Percentiles rank a stretch among this genome's conserved stretches.
Evolutionary conservation across 441 rosid species (phyloP).

Genomic region (Biscutella laevigata): DNA sequence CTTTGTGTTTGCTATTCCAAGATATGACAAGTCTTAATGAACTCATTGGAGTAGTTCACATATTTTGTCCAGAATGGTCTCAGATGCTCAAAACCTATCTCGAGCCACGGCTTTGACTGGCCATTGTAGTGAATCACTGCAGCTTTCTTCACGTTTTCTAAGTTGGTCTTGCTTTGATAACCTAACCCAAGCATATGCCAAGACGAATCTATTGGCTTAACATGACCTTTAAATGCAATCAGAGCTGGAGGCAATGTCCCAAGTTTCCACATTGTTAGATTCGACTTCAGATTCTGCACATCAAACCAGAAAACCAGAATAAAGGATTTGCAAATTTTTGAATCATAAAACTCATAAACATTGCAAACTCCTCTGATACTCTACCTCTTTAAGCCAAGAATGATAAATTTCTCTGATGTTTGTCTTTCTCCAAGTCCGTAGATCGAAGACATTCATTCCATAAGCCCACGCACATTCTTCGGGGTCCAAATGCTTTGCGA

Average conservation of each 20-base stretch:
- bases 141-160: constrained; percentile 61
- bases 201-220: constrained; percentile 73
- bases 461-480: constrained; percentile 99
- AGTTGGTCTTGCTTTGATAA: constrained; percentile 68
- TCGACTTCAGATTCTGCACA: constrained; percentile 76
- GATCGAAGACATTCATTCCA: constrained; percentile 97
- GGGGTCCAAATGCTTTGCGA: constrained; percentile 67
- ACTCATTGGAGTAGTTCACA: constrained; percentile 88
- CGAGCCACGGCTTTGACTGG: constrained; percentile 95
- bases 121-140: constrained; percentile 98
- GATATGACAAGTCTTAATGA: constrained; percentile 82
- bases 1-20: constrained; percentile 40
- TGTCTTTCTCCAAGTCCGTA: constrained; percentile 79
- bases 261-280: constrained; percentile 94
- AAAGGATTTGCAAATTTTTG: constrained; percentile 7
- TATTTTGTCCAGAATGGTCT: constrained; percentile 94
- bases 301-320: constrained; percentile 1
- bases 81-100: constrained; percentile 93
- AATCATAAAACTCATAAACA: not conserved
- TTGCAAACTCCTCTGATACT: not conserved
- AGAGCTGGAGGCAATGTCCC: constrained; percentile 96
- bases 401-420: constrained; percentile 81
- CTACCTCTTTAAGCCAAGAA: constrained; percentile 91
- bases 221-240: constrained; percentile 86
- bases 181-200: constrained; percentile 99